Percentiles rank a stretch among this genome's conserved stretches.
phyloP scores from a whole-genome alignment of 805 yeast genomes.

The Sugiyamaella valdiviana region DNA sequence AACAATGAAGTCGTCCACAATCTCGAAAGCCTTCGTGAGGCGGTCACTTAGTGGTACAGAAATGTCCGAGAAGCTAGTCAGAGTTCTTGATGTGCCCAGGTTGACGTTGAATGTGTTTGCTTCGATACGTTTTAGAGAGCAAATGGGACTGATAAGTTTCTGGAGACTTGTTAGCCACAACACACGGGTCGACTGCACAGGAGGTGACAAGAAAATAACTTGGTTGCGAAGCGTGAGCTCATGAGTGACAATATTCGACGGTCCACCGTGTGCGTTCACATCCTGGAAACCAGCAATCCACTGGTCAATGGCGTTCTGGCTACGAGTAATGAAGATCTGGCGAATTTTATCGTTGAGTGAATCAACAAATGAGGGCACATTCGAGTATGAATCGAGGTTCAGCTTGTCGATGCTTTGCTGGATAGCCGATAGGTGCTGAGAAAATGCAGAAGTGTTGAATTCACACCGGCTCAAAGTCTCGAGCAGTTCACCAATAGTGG shows the following conservation, averaged over 20 bases:
- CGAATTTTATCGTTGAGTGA: conserved; percentile 33
- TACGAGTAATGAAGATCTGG: conserved; percentile 29
- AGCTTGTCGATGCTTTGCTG: conserved; percentile 36
- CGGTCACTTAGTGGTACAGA: conserved; percentile 11
- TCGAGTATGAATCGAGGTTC: conserved; percentile 34
- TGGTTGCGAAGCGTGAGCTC: conserved; percentile 27
- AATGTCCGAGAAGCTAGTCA: conserved; percentile 10
- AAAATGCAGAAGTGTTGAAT: conserved; percentile 24
- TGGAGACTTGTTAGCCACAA: conserved; percentile 19
- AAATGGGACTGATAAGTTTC: conserved; percentile 4
- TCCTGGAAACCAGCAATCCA: conserved; percentile 23
- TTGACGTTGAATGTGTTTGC: neutral
- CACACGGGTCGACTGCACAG: conserved; percentile 22
- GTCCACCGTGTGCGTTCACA: neutral
- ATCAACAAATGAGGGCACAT: conserved; percentile 31
- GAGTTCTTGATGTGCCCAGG: neutral
- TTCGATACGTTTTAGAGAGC: conserved; percentile 1
- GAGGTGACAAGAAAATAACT: conserved; percentile 26
- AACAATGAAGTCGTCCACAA: conserved; percentile 32
- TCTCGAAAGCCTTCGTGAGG: conserved; percentile 22
- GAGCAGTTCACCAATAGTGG: conserved; percentile 22
- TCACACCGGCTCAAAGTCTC: conserved; percentile 27
- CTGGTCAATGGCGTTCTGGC: conserved; percentile 14
- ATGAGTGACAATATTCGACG: conserved; percentile 9
- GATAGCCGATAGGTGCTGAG: conserved; percentile 22